phyloP scores from a whole-genome alignment of 1,284 basidiomycete genomes.

The Irpex sp. region DNA sequence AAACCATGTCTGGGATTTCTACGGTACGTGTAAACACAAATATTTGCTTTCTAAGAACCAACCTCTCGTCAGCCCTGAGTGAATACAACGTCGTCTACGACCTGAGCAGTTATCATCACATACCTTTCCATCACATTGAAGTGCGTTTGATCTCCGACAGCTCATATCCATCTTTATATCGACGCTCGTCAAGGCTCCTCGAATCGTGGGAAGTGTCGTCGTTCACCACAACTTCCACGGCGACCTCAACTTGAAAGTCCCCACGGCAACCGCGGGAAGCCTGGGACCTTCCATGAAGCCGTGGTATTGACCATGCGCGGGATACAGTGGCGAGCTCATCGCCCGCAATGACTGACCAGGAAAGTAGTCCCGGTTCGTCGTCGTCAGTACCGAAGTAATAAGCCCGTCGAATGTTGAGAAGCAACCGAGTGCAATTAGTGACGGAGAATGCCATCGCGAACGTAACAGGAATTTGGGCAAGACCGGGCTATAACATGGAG shows the following conservation, averaged over 20 bases:
- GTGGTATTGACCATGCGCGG: background rate
- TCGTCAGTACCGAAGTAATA: slow-evolving; percentile 21
- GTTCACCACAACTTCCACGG: background rate
- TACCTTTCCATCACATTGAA: background rate
- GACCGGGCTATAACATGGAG: slow-evolving; percentile 14
- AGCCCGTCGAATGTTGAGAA: slow-evolving; percentile 26
- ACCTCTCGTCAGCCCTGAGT: background rate
- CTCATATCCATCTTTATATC: background rate
- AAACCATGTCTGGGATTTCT: too few relatives aligned
- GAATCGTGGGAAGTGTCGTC: background rate
- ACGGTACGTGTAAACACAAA: too few relatives aligned
- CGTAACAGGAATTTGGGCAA: slow-evolving; percentile 21
- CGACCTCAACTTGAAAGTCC: background rate
- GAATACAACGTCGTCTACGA: background rate
- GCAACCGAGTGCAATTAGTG: slow-evolving; percentile 26
- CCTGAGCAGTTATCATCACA: background rate
- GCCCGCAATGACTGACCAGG: background rate
- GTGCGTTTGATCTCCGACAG: background rate
- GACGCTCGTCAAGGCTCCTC: background rate
- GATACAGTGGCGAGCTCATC: background rate
- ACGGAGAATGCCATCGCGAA: slow-evolving; percentile 24
- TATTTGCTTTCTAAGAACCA: too few relatives aligned
- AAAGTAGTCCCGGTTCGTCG: background rate
- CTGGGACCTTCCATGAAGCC: background rate
- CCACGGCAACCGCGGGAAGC: background rate